These are phyloP conservation scores for Albizia julibrissin DNA, from an alignment of 306 rosid genomes.

Conservation along the genomic window DNA sequence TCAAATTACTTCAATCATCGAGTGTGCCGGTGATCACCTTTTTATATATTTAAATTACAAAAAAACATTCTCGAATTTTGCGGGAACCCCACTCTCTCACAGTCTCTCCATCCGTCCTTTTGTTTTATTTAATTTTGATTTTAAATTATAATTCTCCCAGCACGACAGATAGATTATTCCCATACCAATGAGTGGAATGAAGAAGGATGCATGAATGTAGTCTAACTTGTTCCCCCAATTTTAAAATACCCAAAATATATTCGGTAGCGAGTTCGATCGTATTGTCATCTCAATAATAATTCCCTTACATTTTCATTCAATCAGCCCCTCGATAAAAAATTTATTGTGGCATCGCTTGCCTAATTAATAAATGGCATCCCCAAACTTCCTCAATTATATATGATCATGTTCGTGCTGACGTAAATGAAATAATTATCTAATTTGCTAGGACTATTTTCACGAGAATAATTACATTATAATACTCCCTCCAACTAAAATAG, in stretches of 20 bases:
- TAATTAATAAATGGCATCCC: background rate
- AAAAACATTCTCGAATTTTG: background rate
- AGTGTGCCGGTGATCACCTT: no score
- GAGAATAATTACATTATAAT: background rate
- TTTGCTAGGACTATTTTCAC: background rate
- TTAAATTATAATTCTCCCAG: background rate
- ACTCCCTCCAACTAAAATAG: no score
- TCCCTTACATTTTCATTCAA: background rate
- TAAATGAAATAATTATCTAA: background rate
- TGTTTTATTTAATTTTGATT: background rate
- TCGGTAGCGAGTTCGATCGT: background rate
- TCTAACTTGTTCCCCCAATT: background rate
- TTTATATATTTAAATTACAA: no score
- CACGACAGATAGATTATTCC: background rate
- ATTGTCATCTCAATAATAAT: background rate
- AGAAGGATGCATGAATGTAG: background rate
- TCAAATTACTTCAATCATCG: no score
- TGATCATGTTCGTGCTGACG: background rate
- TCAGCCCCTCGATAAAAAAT: background rate
- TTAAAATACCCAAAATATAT: background rate
- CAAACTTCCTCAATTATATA: background rate
- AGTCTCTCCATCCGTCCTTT: no score
- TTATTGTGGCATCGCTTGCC: background rate
- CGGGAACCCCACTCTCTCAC: background rate
- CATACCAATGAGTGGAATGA: background rate